Percentiles rank a stretch among this genome's conserved stretches.
phyloP scores from a whole-genome alignment of 2,329 filamentous ascomycete genomes.

The Talaromyces verruculosus region DNA sequence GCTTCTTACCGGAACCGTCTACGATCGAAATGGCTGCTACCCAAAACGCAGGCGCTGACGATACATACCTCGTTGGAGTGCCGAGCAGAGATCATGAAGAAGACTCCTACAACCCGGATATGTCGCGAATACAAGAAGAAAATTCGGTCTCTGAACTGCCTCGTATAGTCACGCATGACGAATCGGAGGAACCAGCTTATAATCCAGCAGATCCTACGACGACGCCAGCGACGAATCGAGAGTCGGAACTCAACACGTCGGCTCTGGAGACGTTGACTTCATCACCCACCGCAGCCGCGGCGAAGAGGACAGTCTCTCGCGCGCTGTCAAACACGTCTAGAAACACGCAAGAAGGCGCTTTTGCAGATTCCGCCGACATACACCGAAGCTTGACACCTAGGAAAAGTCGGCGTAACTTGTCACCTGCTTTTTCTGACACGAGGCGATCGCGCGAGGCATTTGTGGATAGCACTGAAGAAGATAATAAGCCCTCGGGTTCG shows the following conservation, averaged over 20 bases:
- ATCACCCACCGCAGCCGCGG: slow-evolving; percentile 47
- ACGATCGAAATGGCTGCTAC: slow-evolving; percentile 39
- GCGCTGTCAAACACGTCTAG: slow-evolving; percentile 36
- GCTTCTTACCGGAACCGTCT: slow-evolving; percentile 59
- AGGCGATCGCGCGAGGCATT: slow-evolving; percentile 32
- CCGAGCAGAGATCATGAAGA: slow-evolving; percentile 17
- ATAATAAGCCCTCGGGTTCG: slow-evolving; percentile 23
- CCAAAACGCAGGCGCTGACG: slow-evolving; percentile 38
- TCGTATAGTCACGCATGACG: slow-evolving; percentile 21
- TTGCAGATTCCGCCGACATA: slow-evolving; percentile 11
- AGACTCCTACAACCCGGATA: slow-evolving; percentile 30
- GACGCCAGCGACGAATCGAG: slow-evolving; percentile 24
- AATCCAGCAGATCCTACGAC: slow-evolving; percentile 20
- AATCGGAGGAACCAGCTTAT: background rate
- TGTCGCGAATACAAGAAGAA: slow-evolving; percentile 23
- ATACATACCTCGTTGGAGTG: slow-evolving; percentile 47
- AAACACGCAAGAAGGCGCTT: slow-evolving; percentile 16
- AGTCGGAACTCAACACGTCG: slow-evolving; percentile 36
- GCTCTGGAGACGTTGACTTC: slow-evolving; percentile 45
- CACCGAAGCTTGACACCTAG: slow-evolving; percentile 28
- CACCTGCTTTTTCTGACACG: slow-evolving; percentile 27
- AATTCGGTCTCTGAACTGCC: slow-evolving; percentile 9
- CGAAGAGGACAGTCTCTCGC: slow-evolving; percentile 41
- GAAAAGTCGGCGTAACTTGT: slow-evolving; percentile 33
- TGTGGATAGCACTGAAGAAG: slow-evolving; percentile 27